Evolutionary conservation across 2,329 filamentous ascomycete species (phyloP), one percentile per base, ranked within the genome.

Genomic region (Aspergillus intermedius): DNA sequence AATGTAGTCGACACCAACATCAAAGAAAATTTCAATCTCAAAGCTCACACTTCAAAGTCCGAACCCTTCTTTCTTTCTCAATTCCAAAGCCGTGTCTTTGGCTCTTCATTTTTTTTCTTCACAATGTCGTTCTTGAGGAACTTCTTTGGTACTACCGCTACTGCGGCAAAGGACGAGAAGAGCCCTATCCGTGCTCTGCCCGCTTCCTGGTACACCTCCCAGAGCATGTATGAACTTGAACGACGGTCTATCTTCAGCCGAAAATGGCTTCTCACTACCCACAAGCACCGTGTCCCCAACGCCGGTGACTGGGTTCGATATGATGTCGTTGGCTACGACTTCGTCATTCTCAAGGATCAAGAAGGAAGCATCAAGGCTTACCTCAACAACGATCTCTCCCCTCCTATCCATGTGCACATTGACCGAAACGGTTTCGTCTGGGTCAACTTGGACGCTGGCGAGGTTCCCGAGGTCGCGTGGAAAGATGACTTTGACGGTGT

Each of bases 351-450:
- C 50, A 63, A 64, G 12, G 77, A 79, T 57, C 70, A 74, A 25
- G 64, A 73, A 8, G 72, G 72, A 8, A 70, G 71, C 13, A 72
- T 81, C 62, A 74, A 77, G 49, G 79, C 70, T 13, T 81, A 82
- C 62, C 80, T 82, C 66, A 82, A 82, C 56, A 80, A 82, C 50
- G 71, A 73, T 5, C 70, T 82, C 2, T 72, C 80, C 37, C 73
- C 72, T 1, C 73, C 72, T 2, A 74, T 81, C 42, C 77, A 81
- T 54, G 68, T 78, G 9, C 74, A 78, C 54, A 59, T 79, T 34
- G 78, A 82, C 60, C 56, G 55, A 22, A 74, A 74, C 3, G 77
- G 78, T 15, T 81, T 82, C 58, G 66, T 83, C 53, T 82, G 77
- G 76, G 70, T 81, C 46, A 83, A 83, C 58, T 63, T 83, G 45